Evolutionary conservation across 371 early-diverging fungal genomes (phyloP).

Genomic region (Rhizopus delemar): DNA sequence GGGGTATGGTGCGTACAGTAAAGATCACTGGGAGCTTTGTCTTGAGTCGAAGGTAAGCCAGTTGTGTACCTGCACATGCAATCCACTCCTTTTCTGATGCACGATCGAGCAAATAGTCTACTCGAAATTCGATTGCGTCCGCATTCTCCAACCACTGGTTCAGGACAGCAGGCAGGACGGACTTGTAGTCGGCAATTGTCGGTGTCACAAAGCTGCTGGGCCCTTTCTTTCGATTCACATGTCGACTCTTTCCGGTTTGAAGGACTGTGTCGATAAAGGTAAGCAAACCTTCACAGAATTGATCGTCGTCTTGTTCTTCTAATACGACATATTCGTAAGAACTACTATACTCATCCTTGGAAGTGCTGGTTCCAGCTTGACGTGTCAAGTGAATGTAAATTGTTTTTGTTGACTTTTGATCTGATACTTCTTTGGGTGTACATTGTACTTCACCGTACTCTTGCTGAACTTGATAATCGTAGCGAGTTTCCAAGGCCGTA

Average conservation of each 20-base stretch:
- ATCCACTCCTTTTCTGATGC: conserved; percentile 29
- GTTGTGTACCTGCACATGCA: conserved; percentile 19
- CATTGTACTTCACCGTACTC: no score
- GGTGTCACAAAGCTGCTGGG: conserved; percentile 57
- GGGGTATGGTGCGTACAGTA: conserved; percentile 82
- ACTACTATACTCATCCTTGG: background rate
- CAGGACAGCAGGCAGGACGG: conserved; percentile 30
- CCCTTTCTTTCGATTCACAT: background rate
- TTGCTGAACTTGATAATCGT: no score
- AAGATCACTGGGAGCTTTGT: conserved; percentile 73
- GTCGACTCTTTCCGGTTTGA: background rate
- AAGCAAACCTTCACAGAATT: background rate
- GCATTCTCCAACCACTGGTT: conserved; percentile 64
- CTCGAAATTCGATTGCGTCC: conserved; percentile 90
- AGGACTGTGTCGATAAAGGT: background rate
- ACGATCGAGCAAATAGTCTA: conserved; percentile 64
- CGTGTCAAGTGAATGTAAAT: conserved; percentile 4
- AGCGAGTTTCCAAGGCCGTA: no score
- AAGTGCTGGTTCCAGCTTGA: conserved; percentile 1
- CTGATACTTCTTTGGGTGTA: no score
- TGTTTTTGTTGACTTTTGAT: background rate
- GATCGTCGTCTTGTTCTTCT: background rate
- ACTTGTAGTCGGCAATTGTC: conserved; percentile 39
- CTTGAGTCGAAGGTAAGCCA: conserved; percentile 23
- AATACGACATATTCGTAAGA: background rate